Conservation (phyloP, 176 grass and related monocot species). For the Pharus latifolius region DNA sequence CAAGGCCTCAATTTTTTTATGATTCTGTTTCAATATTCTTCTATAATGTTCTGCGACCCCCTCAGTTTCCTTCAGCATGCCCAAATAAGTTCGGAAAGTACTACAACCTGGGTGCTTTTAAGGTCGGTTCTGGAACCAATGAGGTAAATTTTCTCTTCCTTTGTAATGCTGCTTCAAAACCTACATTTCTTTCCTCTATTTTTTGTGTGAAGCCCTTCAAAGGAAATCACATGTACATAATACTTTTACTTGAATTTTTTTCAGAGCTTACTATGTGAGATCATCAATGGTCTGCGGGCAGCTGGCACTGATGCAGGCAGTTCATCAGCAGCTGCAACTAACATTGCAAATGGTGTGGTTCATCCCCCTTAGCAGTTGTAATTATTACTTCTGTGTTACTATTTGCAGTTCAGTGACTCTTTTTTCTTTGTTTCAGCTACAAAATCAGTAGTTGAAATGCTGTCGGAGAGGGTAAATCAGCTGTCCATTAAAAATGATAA, state of each 20-base stretch:
- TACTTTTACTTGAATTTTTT: constrained; percentile 17
- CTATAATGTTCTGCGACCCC: constrained; percentile 82
- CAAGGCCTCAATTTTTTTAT: constrained; percentile 95
- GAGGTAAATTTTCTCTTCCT: constrained; percentile 54
- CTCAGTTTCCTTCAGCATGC: constrained; percentile 59
- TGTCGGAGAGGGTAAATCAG: constrained; percentile 81
- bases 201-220: neutral
- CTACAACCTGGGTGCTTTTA: constrained; percentile 59
- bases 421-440: constrained; percentile 51
- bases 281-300: constrained; percentile 68
- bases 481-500: constrained; percentile 64
- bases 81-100: constrained; percentile 83
- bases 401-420: neutral
- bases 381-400: neutral
- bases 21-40: constrained; percentile 99
- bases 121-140: constrained; percentile 50
- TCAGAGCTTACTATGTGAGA: constrained; percentile 93
- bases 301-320: constrained; percentile 66
- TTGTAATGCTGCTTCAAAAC: neutral
- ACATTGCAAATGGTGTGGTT: constrained; percentile 49
- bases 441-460: constrained; percentile 94
- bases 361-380: neutral
- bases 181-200: neutral
- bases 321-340: constrained; percentile 67
- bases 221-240: constrained; percentile 10